Conservation (phyloP, 75 land plant species). For the Picea glauca region DNA sequence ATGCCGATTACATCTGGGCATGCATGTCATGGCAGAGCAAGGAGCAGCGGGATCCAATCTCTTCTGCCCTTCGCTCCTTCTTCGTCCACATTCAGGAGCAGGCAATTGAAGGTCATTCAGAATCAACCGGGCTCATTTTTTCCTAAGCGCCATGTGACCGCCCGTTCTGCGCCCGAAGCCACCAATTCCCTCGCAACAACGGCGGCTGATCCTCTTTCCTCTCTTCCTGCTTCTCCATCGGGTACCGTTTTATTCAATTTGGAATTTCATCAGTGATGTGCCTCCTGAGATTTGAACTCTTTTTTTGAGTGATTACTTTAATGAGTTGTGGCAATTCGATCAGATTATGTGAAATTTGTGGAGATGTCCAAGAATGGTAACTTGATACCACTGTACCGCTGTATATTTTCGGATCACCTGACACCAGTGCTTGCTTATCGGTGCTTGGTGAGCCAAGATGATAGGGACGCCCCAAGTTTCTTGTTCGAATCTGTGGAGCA, state of each 20-base stretch:
- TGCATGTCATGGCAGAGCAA: neutral
- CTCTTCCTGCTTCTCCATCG: neutral
- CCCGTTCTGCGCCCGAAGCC: neutral
- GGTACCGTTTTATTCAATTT: neutral
- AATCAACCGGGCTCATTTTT: neutral
- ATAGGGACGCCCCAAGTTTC: constrained; percentile 94
- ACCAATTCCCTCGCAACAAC: neutral
- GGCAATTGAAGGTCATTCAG: neutral
- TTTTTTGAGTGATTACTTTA: neutral
- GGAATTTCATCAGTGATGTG: neutral
- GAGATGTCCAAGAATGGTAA: constrained; percentile 71
- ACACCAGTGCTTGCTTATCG: constrained; percentile 94
- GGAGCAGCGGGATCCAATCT: neutral
- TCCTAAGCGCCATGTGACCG: neutral
- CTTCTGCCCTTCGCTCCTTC: neutral
- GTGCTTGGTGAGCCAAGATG: constrained; percentile 86
- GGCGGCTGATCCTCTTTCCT: no score
- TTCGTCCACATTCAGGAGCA: neutral
- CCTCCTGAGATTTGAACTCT: neutral
- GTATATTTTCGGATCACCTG: constrained; percentile 86
- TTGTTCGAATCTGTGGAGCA: constrained; percentile 83
- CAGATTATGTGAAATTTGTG: constrained; percentile 33
- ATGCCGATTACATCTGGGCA: neutral
- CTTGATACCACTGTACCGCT: constrained; percentile 68
- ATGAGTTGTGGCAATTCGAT: constrained; percentile 9